A percentile compares a stretch with the other conserved stretches of the same genome.
Conservation (phyloP, 257 asterid species). For the Forsythia suspensa region DNA sequence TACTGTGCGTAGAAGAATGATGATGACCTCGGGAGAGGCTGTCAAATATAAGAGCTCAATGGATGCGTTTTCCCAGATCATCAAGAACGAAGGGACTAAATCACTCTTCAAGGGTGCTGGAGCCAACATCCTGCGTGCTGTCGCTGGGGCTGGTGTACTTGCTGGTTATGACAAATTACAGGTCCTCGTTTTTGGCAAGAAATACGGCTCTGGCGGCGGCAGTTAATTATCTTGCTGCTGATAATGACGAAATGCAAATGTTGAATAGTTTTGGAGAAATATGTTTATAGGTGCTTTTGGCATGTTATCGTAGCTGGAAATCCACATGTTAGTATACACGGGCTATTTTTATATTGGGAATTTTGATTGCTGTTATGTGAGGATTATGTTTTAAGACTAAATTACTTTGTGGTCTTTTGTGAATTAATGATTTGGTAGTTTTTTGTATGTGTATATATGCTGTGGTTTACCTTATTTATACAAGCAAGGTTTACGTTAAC, state of each 20-base stretch:
- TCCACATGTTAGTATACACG: background rate
- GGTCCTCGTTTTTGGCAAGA: slow-evolving; percentile 12
- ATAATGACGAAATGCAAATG: background rate
- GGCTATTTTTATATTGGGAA: background rate
- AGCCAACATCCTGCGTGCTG: slow-evolving; percentile 14
- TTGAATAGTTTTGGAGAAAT: background rate
- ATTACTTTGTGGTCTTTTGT: background rate
- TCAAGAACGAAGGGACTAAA: slow-evolving; percentile 11
- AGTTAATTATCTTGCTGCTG: background rate
- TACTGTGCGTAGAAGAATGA: slow-evolving; percentile 13
- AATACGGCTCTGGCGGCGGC: slow-evolving; percentile 15
- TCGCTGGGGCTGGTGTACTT: slow-evolving; percentile 16
- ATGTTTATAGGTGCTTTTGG: background rate
- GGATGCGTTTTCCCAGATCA: slow-evolving; percentile 15
- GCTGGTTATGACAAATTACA: slow-evolving; percentile 17
- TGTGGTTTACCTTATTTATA: no score
- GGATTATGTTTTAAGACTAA: background rate
- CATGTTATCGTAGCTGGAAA: background rate
- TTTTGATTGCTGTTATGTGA: background rate
- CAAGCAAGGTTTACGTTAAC: no score
- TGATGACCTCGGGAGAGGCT: slow-evolving; percentile 12
- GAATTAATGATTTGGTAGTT: background rate
- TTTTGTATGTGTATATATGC: background rate
- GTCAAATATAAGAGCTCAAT: slow-evolving; percentile 11
- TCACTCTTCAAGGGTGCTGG: slow-evolving; percentile 17